Conservation (phyloP, 352 stramenopile genomes). For the Lagenidium sp. region DNA sequence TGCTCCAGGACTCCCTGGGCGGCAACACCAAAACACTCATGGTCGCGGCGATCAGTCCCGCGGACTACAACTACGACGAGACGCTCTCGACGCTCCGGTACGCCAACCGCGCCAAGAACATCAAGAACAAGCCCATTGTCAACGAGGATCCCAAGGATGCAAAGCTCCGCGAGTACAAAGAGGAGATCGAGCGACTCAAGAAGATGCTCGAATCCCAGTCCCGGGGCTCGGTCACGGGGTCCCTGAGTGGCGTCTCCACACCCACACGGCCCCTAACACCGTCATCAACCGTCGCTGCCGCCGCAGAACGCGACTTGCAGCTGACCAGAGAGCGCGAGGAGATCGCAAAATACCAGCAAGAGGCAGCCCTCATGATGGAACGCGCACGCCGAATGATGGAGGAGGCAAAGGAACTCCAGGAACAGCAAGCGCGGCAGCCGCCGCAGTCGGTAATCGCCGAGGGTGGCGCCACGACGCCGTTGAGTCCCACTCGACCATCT, state of each 20-base stretch:
- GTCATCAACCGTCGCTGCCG: background rate
- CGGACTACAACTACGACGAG: constrained; percentile 94
- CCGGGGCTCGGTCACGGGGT: constrained; percentile 13
- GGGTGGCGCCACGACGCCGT: background rate
- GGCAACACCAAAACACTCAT: constrained; percentile 96
- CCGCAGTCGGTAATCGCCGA: constrained; percentile 7
- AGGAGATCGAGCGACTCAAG: constrained; percentile 82
- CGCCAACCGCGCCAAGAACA: constrained; percentile 95
- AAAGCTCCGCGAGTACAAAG: constrained; percentile 87
- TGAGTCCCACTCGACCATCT: background rate
- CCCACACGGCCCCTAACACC: constrained; percentile 18
- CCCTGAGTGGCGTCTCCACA: constrained; percentile 31
- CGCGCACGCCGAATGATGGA: constrained; percentile 66
- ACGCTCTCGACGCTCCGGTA: constrained; percentile 95
- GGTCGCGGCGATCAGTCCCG: constrained; percentile 92
- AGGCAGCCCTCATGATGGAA: constrained; percentile 62
- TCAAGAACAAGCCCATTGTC: constrained; percentile 95
- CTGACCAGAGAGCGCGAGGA: constrained; percentile 51
- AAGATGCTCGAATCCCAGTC: constrained; percentile 74
- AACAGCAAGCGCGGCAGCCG: constrained; percentile 10
- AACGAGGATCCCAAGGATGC: constrained; percentile 93
- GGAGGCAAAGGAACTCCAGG: constrained; percentile 43
- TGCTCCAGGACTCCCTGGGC: constrained; percentile 91
- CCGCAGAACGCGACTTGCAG: constrained; percentile 3
- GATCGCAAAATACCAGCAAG: constrained; percentile 48